These are phyloP conservation scores for Stemphylium vesicarium DNA, from an alignment of 2,329 filamentous ascomycete species.

Conservation along the genomic window DNA sequence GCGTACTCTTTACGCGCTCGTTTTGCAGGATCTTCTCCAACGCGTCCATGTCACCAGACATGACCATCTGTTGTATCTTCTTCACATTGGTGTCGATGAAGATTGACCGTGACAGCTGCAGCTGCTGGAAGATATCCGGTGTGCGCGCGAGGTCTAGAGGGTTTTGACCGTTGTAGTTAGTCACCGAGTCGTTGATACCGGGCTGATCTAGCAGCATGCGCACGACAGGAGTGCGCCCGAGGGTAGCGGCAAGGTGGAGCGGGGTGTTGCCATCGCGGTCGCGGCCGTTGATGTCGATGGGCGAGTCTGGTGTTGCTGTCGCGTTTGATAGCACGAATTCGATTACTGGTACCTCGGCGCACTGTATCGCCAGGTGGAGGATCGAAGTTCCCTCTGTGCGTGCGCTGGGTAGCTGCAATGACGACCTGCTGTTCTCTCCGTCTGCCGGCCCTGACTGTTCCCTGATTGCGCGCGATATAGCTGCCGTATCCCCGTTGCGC, in stretches of 20 bases:
- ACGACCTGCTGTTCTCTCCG: conserved; percentile 63
- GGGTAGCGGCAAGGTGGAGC: conserved; percentile 82
- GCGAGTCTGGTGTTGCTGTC: conserved; percentile 59
- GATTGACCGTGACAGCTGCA: conserved; percentile 87
- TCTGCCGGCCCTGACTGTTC: conserved; percentile 59
- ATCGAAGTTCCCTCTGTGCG: conserved; percentile 82
- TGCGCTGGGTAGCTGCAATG: conserved; percentile 47
- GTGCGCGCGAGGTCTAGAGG: conserved; percentile 88
- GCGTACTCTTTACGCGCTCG: conserved; percentile 78
- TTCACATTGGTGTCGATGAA: conserved; percentile 87
- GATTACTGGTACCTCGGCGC: conserved; percentile 88
- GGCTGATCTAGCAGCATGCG: conserved; percentile 81
- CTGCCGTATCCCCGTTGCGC: conserved; percentile 85
- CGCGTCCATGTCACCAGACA: conserved; percentile 73
- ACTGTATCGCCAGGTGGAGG: conserved; percentile 92
- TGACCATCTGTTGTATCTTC: conserved; percentile 81
- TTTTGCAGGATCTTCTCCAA: conserved; percentile 84
- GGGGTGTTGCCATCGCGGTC: conserved; percentile 96
- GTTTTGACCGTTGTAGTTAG: conserved; percentile 83
- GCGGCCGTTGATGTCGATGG: conserved; percentile 82
- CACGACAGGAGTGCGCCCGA: conserved; percentile 82
- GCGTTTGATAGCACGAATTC: conserved; percentile 85
- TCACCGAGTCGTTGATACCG: conserved; percentile 84
- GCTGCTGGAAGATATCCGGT: conserved; percentile 92
- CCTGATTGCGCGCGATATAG: conserved; percentile 84